These are phyloP conservation scores for Ensete ventricosum DNA, from an alignment of 176 grass and related monocot species.

Conservation along the genomic window DNA sequence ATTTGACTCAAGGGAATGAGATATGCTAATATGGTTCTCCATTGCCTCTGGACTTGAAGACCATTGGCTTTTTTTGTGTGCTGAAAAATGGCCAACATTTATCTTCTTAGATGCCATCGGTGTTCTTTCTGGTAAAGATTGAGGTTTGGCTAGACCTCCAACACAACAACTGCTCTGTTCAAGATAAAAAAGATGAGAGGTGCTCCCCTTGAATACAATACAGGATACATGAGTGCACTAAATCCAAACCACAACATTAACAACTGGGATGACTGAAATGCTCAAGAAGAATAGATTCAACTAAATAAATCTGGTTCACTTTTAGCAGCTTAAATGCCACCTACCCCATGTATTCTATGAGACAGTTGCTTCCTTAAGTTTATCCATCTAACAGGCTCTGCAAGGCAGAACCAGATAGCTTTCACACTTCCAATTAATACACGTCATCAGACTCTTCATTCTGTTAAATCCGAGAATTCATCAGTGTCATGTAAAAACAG, in stretches of 20 bases:
- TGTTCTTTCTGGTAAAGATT: slow-evolving; percentile 30
- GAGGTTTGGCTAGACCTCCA: slow-evolving; percentile 44
- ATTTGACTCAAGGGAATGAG: slow-evolving; percentile 53
- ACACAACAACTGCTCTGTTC: slow-evolving; percentile 64
- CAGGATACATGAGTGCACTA: not conserved
- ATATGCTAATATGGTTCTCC: slow-evolving; percentile 53
- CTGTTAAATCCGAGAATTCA: not conserved
- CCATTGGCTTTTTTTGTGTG: not conserved
- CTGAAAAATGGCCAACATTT: slow-evolving; percentile 18
- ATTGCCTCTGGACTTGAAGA: slow-evolving; percentile 14
- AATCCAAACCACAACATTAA: not conserved
- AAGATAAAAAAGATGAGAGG: slow-evolving; percentile 24
- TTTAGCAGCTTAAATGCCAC: not conserved
- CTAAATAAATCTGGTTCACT: not conserved
- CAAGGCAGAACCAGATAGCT: not conserved
- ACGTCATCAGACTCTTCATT: not conserved
- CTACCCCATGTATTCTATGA: slow-evolving; percentile 1
- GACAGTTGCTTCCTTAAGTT: not conserved
- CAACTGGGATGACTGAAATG: no score
- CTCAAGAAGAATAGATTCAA: no score
- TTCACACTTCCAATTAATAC: not conserved
- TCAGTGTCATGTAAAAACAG: not conserved
- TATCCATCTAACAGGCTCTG: not conserved
- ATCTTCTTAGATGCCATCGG: slow-evolving; percentile 24
- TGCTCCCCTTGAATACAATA: not conserved